Conservation (phyloP, 352 stramenopile genomes). For the Albugo laibachii region DNA sequence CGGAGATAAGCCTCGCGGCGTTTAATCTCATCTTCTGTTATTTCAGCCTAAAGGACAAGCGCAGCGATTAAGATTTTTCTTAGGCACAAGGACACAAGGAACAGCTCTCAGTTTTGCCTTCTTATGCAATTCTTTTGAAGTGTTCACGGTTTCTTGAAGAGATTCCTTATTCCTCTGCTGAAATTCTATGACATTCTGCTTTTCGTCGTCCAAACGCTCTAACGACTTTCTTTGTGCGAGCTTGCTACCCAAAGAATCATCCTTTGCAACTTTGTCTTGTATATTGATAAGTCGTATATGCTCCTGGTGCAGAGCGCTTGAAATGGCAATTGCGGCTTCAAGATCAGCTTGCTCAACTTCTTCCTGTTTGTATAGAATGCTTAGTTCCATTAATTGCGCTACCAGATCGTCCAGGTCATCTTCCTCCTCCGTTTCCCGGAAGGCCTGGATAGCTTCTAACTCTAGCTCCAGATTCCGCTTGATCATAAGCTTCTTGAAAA, state of each 20-base stretch:
- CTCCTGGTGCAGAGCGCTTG: constrained; percentile 47
- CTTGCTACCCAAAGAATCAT: constrained; percentile 12
- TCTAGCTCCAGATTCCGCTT: constrained; percentile 83
- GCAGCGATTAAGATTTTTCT: no score
- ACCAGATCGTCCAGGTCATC: constrained; percentile 18
- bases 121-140: constrained; percentile 48
- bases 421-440: constrained; percentile 34
- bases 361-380: constrained; percentile 68
- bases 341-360: constrained; percentile 72
- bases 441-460: constrained; percentile 67
- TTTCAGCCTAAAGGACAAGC: constrained; percentile 17
- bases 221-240: constrained; percentile 24
- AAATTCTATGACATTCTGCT: no score
- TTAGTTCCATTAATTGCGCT: constrained; percentile 61
- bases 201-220: no score
- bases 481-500: constrained; percentile 86
- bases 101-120: constrained; percentile 41
- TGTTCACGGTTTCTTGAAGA: constrained; percentile 44
- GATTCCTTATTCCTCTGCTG: constrained; percentile 7
- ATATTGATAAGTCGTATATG: constrained; percentile 32
- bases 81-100: no score
- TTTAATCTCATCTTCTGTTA: constrained; percentile 49
- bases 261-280: constrained; percentile 31
- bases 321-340: constrained; percentile 57
- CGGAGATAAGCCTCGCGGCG: constrained; percentile 53